Evolutionary conservation across 768 basidiomycete species (phyloP), one percentile per base, ranked within the genome.

Genomic region (Lenzites betulinus): DNA sequence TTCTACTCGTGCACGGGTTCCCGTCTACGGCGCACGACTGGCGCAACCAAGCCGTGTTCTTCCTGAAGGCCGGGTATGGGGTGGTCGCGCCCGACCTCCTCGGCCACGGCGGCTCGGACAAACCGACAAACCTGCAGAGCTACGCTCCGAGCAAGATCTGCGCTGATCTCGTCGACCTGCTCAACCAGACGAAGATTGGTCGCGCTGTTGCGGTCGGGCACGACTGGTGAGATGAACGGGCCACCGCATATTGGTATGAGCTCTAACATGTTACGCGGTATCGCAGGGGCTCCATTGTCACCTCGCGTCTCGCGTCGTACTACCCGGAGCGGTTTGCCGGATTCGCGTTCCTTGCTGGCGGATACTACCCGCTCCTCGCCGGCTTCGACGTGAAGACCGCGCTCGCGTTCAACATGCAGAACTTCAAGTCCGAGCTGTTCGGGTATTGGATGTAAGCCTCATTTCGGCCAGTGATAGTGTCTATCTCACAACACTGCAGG

Each of bases 41-140:
- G 81, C 71, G 73, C 42, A 64, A 70, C 38, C 76, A 79, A 51
- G 72, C 79, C 54, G 60, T 70, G 51, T 72, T 73, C 67, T 75
- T 83, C 66, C 54, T 69, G 42, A 66, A 69, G 28, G 68, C 68
- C 55, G 81, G 81, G 23, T 80, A 77, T 44, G 77, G 79, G 13
- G 28, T 81, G 15, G 66, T 83, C 50, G 77, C 73, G 16, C 81
- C 81, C 0, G 82, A 83, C 64, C 74, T 81, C 63, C 74, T 83
- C 15, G 81, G 82, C 7, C 76, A 73, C 36, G 81, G 79, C 16
- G 74, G 66, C 22, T 81, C 83, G 3, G 74, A 75, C 59, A 82
- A 81, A 64, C 75, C 81, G 8, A 60, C 52, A 0, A 71, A 75
- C 25, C 54, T 60, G 7, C 59, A 65, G 18, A 51, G 58, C 46